These are phyloP conservation scores for Penicillium canariense DNA, from an alignment of 495 filamentous ascomycete genomes.

Conservation along the genomic window DNA sequence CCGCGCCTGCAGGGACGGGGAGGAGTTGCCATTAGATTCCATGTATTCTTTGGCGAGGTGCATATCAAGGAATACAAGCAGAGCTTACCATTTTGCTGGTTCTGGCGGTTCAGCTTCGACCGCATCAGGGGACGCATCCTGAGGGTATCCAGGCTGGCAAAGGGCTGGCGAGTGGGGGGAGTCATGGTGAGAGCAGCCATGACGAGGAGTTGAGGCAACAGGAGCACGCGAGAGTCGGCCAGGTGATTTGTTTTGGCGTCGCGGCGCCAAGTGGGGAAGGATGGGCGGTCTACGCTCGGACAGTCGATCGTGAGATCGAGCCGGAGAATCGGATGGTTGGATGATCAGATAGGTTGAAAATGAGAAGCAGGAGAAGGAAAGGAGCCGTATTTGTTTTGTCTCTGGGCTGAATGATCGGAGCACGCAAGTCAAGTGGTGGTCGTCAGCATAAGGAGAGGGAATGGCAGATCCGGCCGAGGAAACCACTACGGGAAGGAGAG, in stretches of 20 bases:
- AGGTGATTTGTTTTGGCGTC: slow-evolving; percentile 29
- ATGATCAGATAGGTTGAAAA: background rate
- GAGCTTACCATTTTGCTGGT: slow-evolving; percentile 54
- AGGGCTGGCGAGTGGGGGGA: slow-evolving; percentile 42
- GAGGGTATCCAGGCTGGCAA: slow-evolving; percentile 42
- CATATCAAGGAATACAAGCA: no score
- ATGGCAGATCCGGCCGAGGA: background rate
- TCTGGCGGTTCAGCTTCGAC: slow-evolving; percentile 49
- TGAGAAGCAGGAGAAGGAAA: no score
- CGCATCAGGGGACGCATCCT: slow-evolving; percentile 44
- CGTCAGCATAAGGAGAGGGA: background rate
- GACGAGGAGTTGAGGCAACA: slow-evolving; percentile 9
- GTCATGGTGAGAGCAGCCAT: slow-evolving; percentile 47
- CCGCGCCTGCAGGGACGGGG: slow-evolving; percentile 17
- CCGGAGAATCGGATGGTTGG: background rate
- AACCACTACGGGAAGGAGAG: background rate
- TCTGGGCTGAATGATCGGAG: background rate
- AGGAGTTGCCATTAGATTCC: background rate
- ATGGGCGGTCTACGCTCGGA: slow-evolving; percentile 19
- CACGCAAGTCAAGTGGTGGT: background rate
- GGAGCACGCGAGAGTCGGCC: slow-evolving; percentile 5
- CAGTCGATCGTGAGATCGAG: slow-evolving; percentile 8
- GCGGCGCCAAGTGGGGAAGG: slow-evolving; percentile 25
- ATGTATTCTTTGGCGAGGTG: no score
- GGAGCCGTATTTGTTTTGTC: no score